Evolutionary conservation across 2,329 filamentous ascomycete species (phyloP), one percentile per base, ranked within the genome.

Genomic region (Bipolaris bicolor): DNA sequence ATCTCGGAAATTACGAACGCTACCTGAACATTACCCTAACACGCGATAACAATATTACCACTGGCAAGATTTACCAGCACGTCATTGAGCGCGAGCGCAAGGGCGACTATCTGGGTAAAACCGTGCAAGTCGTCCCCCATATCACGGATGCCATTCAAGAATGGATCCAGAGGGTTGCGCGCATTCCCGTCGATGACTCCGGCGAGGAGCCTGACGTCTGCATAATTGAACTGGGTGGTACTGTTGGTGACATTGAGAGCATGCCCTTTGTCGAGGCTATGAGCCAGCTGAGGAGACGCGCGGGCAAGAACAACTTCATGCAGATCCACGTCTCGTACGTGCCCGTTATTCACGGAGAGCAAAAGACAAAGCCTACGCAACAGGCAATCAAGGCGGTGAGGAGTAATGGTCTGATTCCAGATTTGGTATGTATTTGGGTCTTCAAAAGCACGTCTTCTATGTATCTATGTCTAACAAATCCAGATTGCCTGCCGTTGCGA

Each of bases 331-430:
- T 97, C 61, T 92, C 90, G 4, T 91, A 93, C 68, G 89, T 98
- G 33, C 95, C 93, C 1, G 84, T 94, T 33, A 85, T 89, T 37
- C 79, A 84, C 59, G 84, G 86, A 33, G 89, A 98, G 81, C 88
- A 96, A 77, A 98, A 98, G 86, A 98, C 93, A 9, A 98, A 98
- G 81, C 95, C 95, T 0, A 99, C 95, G 0, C 95, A 99, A 77
- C 87, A 91, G 69, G 91, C 94, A 24, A 92, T 98, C 69, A 89
- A 89, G 72, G 87, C 90, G 68, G 88, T 93, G 61, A 89, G 94
- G 62, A 93, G 90, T 72, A 89, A 90, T 62, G 92, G 92, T 72
- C 78, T 85, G 57, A 78, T 82, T 47, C 82, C 82, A 20, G 81
- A 84, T 64, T 60, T 95, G 74, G 87, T 90, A 79, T 80, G 61